Evolutionary conservation across 1,284 basidiomycete species (phyloP).

Genomic region (Cutaneotrichosporon cavernicola): DNA sequence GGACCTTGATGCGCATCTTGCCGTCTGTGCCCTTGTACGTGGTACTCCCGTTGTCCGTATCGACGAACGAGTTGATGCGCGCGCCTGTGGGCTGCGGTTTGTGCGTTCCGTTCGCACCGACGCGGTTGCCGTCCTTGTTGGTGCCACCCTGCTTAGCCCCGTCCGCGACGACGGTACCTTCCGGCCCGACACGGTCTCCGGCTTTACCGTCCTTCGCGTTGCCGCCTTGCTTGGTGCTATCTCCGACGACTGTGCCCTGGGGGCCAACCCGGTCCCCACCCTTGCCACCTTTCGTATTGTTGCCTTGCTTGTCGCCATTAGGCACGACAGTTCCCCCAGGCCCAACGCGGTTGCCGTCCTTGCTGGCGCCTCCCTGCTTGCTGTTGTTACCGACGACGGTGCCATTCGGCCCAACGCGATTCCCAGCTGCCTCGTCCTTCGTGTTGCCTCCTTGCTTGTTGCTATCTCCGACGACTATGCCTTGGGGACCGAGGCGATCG

Average conservation of each 20-base stretch:
- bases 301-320: not conserved
- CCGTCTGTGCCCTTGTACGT: not conserved
- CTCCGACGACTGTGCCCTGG: not conserved
- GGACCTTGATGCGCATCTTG: not conserved
- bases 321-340: not conserved
- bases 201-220: not conserved
- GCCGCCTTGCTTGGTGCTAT: not conserved
- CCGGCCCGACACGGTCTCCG: not conserved
- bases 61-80: not conserved
- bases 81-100: not conserved
- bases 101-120: not conserved
- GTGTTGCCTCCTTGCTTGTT: not conserved
- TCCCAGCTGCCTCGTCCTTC: not conserved
- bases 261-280: not conserved
- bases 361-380: not conserved
- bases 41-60: not conserved
- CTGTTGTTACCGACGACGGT: not conserved
- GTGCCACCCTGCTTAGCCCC: not conserved
- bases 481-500: not conserved
- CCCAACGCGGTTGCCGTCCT: not conserved
- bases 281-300: not conserved
- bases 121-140: not conserved
- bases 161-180: not conserved
- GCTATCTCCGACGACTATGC: not conserved
- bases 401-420: not conserved